A percentile compares a stretch with the other conserved stretches of the same genome.
phyloP scores from a whole-genome alignment of 2,329 filamentous ascomycete genomes.

The Fusarium nisikadoi region DNA sequence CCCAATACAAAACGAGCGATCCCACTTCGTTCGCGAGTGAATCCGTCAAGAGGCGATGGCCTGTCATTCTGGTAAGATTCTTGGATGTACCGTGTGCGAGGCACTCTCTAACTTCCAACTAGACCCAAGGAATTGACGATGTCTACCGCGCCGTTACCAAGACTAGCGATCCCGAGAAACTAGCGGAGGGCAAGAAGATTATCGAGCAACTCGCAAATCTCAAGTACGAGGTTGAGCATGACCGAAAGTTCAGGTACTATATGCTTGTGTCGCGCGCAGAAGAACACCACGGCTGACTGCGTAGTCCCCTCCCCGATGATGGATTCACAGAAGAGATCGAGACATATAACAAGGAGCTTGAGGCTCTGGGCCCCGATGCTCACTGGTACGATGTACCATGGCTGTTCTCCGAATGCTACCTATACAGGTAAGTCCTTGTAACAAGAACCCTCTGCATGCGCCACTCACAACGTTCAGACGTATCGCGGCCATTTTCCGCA shows the following conservation, averaged over 20 bases:
- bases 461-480: slow-evolving; percentile 61
- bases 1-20: slow-evolving; percentile 82
- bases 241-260: slow-evolving; percentile 78
- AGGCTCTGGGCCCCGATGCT: slow-evolving; percentile 72
- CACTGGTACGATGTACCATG: slow-evolving; percentile 88
- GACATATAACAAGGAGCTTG: slow-evolving; percentile 87
- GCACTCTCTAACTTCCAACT: not conserved
- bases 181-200: slow-evolving; percentile 86
- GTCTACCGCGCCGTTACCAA: slow-evolving; percentile 78
- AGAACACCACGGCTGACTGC: not conserved
- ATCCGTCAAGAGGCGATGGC: slow-evolving; percentile 90
- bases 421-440: slow-evolving; percentile 73
- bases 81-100: not conserved
- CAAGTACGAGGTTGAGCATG: slow-evolving; percentile 96
- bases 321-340: slow-evolving; percentile 81
- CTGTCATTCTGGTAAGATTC: slow-evolving; percentile 81
- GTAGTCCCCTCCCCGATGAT: slow-evolving; percentile 79
- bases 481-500: slow-evolving; percentile 80
- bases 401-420: slow-evolving; percentile 94
- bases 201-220: slow-evolving; percentile 80
- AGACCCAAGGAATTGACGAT: slow-evolving; percentile 95
- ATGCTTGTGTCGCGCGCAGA: no score
- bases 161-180: slow-evolving; percentile 70
- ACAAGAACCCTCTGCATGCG: not conserved
- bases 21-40: slow-evolving; percentile 86